Conservation (phyloP, 176 grass and related monocot genomes). For the Musa beccarii region DNA sequence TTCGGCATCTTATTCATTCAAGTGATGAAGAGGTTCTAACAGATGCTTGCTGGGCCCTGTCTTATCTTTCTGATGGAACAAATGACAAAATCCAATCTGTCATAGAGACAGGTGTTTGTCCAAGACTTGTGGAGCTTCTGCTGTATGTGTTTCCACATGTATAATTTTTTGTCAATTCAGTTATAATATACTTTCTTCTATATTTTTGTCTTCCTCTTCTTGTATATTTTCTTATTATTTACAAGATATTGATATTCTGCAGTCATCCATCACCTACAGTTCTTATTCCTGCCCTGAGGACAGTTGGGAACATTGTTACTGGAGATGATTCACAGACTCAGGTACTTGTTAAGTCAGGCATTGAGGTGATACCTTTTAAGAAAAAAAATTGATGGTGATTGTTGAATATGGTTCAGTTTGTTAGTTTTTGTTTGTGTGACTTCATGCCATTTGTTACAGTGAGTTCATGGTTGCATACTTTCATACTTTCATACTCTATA, state of each 20-base stretch:
- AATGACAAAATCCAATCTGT: conserved; percentile 40
- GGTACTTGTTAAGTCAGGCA: conserved; percentile 24
- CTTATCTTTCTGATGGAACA: conserved; percentile 36
- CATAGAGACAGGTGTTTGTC: conserved; percentile 42
- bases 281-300: conserved; percentile 47
- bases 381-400: not conserved
- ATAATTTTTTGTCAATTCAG: not conserved
- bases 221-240: not conserved
- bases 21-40: conserved; percentile 66
- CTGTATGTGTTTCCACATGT: conserved; percentile 39
- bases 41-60: conserved; percentile 60
- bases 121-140: conserved; percentile 61
- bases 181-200: not conserved
- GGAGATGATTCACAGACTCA: conserved; percentile 65
- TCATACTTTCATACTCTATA: not conserved
- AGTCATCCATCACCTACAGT: conserved; percentile 49
- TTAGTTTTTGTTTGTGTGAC: not conserved
- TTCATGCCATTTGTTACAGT: not conserved
- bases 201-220: not conserved
- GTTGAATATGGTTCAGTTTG: not conserved
- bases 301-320: conserved; percentile 48
- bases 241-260: conserved; percentile 18
- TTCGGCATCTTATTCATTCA: conserved; percentile 59
- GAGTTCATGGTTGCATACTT: not conserved
- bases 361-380: not conserved